phyloP scores from a whole-genome alignment of 495 filamentous ascomycete species.

The Neurospora pannonica region DNA sequence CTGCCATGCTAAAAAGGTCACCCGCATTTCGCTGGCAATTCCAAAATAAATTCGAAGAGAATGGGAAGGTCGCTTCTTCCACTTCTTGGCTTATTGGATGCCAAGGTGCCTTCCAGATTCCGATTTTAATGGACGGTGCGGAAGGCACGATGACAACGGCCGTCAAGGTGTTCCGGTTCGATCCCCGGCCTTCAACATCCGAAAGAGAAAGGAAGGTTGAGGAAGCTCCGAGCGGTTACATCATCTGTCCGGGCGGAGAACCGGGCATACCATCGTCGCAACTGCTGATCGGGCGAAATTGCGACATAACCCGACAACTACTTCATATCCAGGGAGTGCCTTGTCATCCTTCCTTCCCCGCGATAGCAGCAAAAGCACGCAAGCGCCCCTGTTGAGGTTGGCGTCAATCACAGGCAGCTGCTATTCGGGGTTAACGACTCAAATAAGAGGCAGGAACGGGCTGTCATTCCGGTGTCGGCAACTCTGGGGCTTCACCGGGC shows the following conservation, averaged over 20 bases:
- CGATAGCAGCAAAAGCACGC: conserved; percentile 1
- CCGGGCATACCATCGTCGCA: not conserved
- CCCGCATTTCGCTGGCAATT: not conserved
- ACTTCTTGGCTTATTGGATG: not conserved
- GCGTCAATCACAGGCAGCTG: not conserved
- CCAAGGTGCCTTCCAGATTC: not conserved
- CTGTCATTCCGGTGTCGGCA: not conserved
- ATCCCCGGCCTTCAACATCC: not conserved
- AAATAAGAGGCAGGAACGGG: not conserved
- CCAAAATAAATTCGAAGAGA: not conserved
- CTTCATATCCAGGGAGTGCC: not conserved
- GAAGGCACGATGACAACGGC: not conserved
- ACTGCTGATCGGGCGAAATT: not conserved
- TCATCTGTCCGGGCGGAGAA: not conserved
- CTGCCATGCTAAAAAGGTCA: not conserved
- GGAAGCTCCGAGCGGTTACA: not conserved
- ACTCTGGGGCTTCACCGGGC: not conserved
- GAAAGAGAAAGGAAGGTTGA: not conserved
- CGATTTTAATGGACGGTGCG: not conserved
- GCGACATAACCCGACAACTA: not conserved
- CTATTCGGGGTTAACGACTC: not conserved
- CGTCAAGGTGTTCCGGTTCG: not conserved
- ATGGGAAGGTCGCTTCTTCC: not conserved
- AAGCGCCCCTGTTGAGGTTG: not conserved
- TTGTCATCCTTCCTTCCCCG: not conserved